These are phyloP conservation scores for Lavandula angustifolia DNA, from an alignment of 257 asterid genomes.

Conservation along the genomic window DNA sequence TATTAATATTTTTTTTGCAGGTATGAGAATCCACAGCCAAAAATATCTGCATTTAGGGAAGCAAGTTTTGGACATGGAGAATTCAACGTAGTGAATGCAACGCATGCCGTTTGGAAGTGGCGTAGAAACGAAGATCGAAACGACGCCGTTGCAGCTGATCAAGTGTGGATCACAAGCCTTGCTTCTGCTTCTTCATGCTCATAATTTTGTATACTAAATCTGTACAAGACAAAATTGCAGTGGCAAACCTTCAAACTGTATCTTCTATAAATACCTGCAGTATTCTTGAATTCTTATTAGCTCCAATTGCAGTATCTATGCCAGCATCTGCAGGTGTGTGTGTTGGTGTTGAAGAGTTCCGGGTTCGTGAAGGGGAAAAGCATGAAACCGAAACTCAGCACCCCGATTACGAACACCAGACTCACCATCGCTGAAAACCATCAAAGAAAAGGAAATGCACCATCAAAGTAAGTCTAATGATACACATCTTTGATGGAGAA, in stretches of 20 bases:
- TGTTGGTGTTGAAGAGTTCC: slow-evolving; percentile 44
- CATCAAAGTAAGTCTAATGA: no score
- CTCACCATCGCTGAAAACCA: slow-evolving; percentile 56
- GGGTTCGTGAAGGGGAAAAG: slow-evolving; percentile 75
- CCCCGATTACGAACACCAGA: slow-evolving; percentile 57
- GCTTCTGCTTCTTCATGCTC: slow-evolving; percentile 40
- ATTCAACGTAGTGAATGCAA: slow-evolving; percentile 51
- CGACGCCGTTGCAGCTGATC: slow-evolving; percentile 48
- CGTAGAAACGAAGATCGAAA: slow-evolving; percentile 63
- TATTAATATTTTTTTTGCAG: slow-evolving; percentile 33
- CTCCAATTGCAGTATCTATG: slow-evolving; percentile 70
- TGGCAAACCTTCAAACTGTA: no score
- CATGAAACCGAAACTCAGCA: slow-evolving; percentile 58
- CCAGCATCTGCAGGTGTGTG: slow-evolving; percentile 76
- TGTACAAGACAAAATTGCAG: no score
- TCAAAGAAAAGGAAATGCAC: background rate
- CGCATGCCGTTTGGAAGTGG: slow-evolving; percentile 82
- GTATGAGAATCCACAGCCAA: slow-evolving; percentile 53
- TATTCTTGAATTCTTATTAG: slow-evolving; percentile 30
- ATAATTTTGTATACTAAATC: background rate
- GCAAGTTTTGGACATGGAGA: slow-evolving; percentile 92
- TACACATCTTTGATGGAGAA: slow-evolving; percentile 8
- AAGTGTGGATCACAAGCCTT: slow-evolving; percentile 54
- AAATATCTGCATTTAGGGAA: slow-evolving; percentile 67
- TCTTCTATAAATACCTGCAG: background rate